Base-by-base conservation (phyloP, 192 early-diverging fungal genomes). In the Coemansia sp. region DNA sequence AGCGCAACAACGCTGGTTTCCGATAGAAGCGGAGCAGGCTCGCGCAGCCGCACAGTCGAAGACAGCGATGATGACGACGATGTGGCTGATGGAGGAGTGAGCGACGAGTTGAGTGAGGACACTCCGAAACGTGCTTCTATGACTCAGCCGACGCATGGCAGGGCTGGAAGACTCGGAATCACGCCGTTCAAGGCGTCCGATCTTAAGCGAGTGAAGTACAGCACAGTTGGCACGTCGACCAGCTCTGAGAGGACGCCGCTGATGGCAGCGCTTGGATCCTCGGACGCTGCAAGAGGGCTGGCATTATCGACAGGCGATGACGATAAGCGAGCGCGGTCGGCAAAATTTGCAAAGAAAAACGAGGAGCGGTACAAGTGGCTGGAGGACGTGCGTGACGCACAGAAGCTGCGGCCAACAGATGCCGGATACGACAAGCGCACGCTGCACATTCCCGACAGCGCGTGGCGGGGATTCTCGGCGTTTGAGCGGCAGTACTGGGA, bases 401-500 rank as follows among this genome's bases (percentile, higher is more conserved):
- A 98, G 52, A 86, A 84, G 57, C 86, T 90, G 51, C 85, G 72
- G 12, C 68, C 85, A 54, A 85, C 76, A 37, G 92, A 94, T 12
- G 78, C 86, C 6, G 90, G 93, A 3, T 99, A 99, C 76, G 95
- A 99, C 83, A 89, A 92, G 42, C 87, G 95, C 36, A 96, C 98
- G 16, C 84, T 99, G 12, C 84, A 82, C 55, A 89, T 99, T 37
- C 97, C 98, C 0, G 39, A 60, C 21, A 65, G 67, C 12, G 93
- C 95, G 4, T 96, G 94, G 94, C 76, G 85, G 36, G 80, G 86
- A 8, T 97, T 99, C 61, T 94, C 95, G 18, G 87, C 93, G 10
- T 99, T 99, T 78, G 98, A 99, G 85, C 85, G 88, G 46, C 98
- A 99, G 81, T 99, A 93, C 77, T 99, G 98, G 98, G 93, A 97